Evolutionary conservation across 2,329 filamentous ascomycete species (phyloP).

Genomic region (Ophiostoma pallidulum): DNA sequence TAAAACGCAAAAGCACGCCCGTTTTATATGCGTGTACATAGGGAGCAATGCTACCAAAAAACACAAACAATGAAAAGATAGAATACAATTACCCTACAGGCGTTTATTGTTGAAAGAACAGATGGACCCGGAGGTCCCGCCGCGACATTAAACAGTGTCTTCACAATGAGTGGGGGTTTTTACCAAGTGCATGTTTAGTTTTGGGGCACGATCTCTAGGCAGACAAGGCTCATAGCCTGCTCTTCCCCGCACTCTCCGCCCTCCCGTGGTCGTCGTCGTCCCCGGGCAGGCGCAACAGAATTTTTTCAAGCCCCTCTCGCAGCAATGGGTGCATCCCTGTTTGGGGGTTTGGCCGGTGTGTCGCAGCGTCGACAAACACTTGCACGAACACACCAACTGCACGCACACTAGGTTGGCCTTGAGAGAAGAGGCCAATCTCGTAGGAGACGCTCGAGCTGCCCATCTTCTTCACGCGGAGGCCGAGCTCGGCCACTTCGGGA

Average conservation of each 20-base stretch:
- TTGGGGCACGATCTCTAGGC: no score
- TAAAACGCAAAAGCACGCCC: background rate
- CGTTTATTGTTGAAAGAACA: no score
- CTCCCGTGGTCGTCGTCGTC: constrained; percentile 9
- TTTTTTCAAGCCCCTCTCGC: constrained; percentile 48
- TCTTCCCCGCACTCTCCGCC: background rate
- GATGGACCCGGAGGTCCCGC: no score
- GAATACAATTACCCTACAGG: no score
- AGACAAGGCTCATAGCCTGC: no score
- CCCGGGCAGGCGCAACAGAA: constrained; percentile 29
- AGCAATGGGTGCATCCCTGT: constrained; percentile 52
- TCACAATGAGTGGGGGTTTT: no score
- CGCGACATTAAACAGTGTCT: no score
- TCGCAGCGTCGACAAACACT: constrained; percentile 73
- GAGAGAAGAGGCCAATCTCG: constrained; percentile 78
- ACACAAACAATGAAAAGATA: no score
- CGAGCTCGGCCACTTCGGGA: constrained; percentile 72
- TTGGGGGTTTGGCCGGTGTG: constrained; percentile 53
- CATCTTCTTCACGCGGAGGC: constrained; percentile 71
- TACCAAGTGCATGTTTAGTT: no score
- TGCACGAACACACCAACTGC: constrained; percentile 82
- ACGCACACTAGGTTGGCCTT: constrained; percentile 61
- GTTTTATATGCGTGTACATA: no score
- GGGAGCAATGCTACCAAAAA: no score
- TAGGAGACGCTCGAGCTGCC: constrained; percentile 83